phyloP scores from a whole-genome alignment of 1,139 yeast genomes.

The Yamadazyma diddensiae region DNA sequence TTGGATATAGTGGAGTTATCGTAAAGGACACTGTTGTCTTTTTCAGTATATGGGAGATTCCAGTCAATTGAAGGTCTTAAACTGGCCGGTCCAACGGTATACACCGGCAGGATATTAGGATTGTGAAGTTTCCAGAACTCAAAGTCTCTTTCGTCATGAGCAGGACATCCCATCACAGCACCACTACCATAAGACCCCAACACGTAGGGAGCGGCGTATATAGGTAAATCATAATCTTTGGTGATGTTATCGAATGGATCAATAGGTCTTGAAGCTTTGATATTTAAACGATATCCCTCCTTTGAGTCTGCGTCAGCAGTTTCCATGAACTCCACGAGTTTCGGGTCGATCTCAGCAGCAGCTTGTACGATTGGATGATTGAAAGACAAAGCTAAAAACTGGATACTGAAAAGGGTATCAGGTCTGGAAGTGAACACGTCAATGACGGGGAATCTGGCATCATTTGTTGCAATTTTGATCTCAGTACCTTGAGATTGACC shows the following conservation, averaged over 20 bases:
- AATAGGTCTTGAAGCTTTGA: conserved; percentile 63
- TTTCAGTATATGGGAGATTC: conserved; percentile 44
- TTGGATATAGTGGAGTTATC: conserved; percentile 22
- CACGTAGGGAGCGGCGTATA: conserved; percentile 90
- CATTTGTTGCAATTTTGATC: conserved; percentile 41
- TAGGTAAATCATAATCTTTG: conserved; percentile 48
- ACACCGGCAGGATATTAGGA: conserved; percentile 40
- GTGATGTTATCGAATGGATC: conserved; percentile 22
- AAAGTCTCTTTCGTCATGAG: conserved; percentile 80
- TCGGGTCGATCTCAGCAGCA: conserved; percentile 30
- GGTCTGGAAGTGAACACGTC: conserved; percentile 82
- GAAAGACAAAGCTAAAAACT: conserved; percentile 73
- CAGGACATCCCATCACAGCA: conserved; percentile 98
- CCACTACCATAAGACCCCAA: conserved; percentile 80
- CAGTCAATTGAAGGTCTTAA: conserved; percentile 6
- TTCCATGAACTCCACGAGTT: conserved; percentile 45
- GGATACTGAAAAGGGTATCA: conserved; percentile 81
- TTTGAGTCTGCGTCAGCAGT: conserved; percentile 51
- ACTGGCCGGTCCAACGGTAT: conserved; percentile 41
- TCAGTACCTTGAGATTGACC: conserved; percentile 86
- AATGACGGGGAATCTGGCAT: conserved; percentile 23
- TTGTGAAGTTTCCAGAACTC: conserved; percentile 72
- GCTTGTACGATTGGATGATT: conserved; percentile 60
- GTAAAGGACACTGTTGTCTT: conserved; percentile 50
- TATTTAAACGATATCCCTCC: conserved; percentile 50